phyloP scores from a whole-genome alignment of 2,329 filamentous ascomycete genomes.

The Cytospora mali region DNA sequence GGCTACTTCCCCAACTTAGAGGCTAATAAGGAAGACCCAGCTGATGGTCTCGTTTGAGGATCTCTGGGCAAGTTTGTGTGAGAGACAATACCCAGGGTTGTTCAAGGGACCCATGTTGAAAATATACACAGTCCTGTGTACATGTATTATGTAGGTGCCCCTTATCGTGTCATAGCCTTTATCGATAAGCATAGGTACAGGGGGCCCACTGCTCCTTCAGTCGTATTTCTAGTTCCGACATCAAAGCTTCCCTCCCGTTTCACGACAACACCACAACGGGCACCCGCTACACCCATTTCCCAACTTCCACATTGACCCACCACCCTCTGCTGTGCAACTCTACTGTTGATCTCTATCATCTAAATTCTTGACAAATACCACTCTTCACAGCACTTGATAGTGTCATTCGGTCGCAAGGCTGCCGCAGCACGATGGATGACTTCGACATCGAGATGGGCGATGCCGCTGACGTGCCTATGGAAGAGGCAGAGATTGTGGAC shows the following conservation, averaged over 20 bases:
- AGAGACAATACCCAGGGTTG: not conserved
- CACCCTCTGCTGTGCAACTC: not conserved
- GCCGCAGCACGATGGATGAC: slow-evolving; percentile 57
- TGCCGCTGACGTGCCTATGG: slow-evolving; percentile 47
- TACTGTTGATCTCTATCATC: not conserved
- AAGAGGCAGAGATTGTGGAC: slow-evolving; percentile 38
- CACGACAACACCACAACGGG: not conserved
- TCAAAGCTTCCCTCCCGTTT: not conserved
- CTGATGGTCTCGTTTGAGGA: not conserved
- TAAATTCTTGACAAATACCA: not conserved
- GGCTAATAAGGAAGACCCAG: not conserved
- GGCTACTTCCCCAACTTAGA: not conserved
- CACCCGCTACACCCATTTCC: too few species aligned
- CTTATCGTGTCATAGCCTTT: not conserved
- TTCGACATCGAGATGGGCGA: slow-evolving; percentile 74
- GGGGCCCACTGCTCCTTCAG: not conserved
- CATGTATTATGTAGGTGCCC: too few species aligned
- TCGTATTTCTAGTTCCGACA: not conserved
- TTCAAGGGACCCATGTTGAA: not conserved
- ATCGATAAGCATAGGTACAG: not conserved
- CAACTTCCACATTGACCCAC: not conserved
- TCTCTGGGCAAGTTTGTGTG: too few species aligned
- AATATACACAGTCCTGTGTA: too few species aligned
- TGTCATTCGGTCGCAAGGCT: slow-evolving; percentile 12
- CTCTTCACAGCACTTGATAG: not conserved